Evolutionary conservation across 2,329 filamentous ascomycete species (phyloP).

Genomic region (Thelonectria discophora): DNA sequence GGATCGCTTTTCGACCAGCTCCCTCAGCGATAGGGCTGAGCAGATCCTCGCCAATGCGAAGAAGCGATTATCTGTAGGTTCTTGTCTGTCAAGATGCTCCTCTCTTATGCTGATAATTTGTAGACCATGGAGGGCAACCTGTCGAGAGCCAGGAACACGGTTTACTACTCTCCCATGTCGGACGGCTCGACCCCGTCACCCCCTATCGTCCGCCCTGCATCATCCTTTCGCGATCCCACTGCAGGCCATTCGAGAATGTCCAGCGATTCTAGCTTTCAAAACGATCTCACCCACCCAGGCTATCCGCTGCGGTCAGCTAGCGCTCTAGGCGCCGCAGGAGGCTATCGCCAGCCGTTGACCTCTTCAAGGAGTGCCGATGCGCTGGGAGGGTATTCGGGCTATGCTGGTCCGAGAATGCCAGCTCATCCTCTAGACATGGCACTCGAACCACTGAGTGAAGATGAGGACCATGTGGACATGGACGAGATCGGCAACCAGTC

Average conservation of each 20-base stretch:
- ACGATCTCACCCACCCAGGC: constrained; percentile 40
- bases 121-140: constrained; percentile 96
- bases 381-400: constrained; percentile 43
- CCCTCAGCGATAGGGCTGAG: constrained; percentile 84
- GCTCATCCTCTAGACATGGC: constrained; percentile 52
- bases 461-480: constrained; percentile 50
- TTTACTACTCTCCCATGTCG: constrained; percentile 57
- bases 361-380: constrained; percentile 56
- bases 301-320: constrained; percentile 69
- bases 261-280: constrained; percentile 45
- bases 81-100: neutral
- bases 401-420: constrained; percentile 51
- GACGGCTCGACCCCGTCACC: constrained; percentile 64
- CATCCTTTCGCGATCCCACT: constrained; percentile 36
- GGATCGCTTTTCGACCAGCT: constrained; percentile 74
- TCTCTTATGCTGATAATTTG: constrained; percentile 27
- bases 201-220: constrained; percentile 48
- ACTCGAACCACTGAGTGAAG: constrained; percentile 65
- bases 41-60: constrained; percentile 94
- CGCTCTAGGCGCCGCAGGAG: constrained; percentile 67
- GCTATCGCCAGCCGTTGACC: constrained; percentile 62
- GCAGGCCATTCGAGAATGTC: constrained; percentile 44
- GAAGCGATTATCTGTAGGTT: constrained; percentile 80
- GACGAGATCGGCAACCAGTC: constrained; percentile 32
- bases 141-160: constrained; percentile 76